A percentile compares a stretch with the other conserved stretches of the same genome.
Conservation (phyloP, 1,284 basidiomycete genomes). For the Leccinum angustisporum region DNA sequence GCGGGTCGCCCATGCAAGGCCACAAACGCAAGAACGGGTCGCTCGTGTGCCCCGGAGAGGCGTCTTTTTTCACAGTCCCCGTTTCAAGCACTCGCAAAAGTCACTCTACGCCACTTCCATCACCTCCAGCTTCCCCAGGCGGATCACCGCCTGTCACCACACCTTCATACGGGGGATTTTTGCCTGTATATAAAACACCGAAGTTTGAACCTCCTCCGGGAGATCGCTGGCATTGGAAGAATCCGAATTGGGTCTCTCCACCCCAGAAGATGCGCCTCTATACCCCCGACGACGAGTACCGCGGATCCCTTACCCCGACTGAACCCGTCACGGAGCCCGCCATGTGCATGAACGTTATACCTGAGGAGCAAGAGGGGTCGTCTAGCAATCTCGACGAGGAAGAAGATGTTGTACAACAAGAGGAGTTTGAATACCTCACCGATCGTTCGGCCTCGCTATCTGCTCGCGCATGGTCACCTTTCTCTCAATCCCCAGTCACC, state of each 20-base stretch:
- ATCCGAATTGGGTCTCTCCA: constrained; percentile 37
- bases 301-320: constrained; percentile 31
- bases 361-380: constrained; percentile 18
- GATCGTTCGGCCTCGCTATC: constrained; percentile 21
- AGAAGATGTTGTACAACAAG: constrained; percentile 6
- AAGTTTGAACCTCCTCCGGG: constrained; percentile 32
- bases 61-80: constrained; percentile 16
- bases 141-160: constrained; percentile 25
- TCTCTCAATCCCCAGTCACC: constrained; percentile 28
- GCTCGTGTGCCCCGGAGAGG: constrained; percentile 28
- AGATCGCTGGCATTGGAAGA: constrained; percentile 34
- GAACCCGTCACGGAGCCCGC: constrained; percentile 29
- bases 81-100: constrained; percentile 18
- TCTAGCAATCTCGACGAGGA: constrained; percentile 10
- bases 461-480: constrained; percentile 27
- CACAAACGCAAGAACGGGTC: constrained; percentile 34
- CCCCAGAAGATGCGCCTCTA: constrained; percentile 30
- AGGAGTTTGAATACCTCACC: constrained; percentile 18
- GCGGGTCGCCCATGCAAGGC: constrained; percentile 35
- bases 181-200: constrained; percentile 20
- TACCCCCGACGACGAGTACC: constrained; percentile 25
- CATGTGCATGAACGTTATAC: constrained; percentile 4
- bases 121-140: constrained; percentile 28
- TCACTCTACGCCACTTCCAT: constrained; percentile 31
- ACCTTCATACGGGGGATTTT: constrained; percentile 15